phyloP scores from a whole-genome alignment of 2,329 filamentous ascomycete species.

The Stagonosporopsis rhizophila region DNA sequence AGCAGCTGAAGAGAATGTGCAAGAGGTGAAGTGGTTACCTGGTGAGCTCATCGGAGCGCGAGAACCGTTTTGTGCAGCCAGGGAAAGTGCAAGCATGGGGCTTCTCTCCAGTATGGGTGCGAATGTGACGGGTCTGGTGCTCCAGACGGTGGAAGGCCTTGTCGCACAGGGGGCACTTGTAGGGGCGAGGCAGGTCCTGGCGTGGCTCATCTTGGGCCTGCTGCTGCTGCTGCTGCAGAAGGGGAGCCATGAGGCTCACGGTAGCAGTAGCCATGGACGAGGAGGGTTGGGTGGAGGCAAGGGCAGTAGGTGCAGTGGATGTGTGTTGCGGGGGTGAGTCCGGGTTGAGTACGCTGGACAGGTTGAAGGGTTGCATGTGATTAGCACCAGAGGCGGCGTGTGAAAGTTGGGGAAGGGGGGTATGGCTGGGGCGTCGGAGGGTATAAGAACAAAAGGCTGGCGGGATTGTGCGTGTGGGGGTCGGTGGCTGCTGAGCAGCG shows the following conservation, averaged over 20 bases:
- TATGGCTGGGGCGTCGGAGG: conserved; percentile 48
- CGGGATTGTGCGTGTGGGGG: conserved; percentile 40
- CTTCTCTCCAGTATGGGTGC: conserved; percentile 98
- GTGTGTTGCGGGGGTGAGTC: conserved; percentile 29
- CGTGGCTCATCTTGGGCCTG: conserved; percentile 61
- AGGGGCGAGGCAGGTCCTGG: conserved; percentile 90
- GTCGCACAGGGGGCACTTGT: conserved; percentile 98
- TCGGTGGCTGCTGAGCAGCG: conserved; percentile 33
- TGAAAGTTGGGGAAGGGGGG: conserved; percentile 45
- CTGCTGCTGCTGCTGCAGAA: conserved; percentile 64
- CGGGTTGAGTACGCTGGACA: conserved; percentile 50
- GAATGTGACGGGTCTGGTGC: conserved; percentile 90
- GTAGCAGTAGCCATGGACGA: conserved; percentile 53
- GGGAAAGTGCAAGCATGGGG: conserved; percentile 95
- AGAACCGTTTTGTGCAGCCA: conserved; percentile 96
- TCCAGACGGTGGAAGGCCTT: conserved; percentile 98
- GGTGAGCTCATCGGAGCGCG: conserved; percentile 93
- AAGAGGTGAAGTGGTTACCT: conserved; percentile 21
- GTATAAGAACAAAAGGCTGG: conserved; percentile 37
- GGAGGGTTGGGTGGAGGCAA: conserved; percentile 21
- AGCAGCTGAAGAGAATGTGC: conserved; percentile 1
- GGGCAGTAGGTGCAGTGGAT: conserved; percentile 8
- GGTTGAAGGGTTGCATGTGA: conserved; percentile 50
- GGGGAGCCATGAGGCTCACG: conserved; percentile 60
- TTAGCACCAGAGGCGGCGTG: conserved; percentile 44